Evolutionary conservation across 176 grass and related monocot genomes (phyloP).

Genomic region (Canna indica): DNA sequence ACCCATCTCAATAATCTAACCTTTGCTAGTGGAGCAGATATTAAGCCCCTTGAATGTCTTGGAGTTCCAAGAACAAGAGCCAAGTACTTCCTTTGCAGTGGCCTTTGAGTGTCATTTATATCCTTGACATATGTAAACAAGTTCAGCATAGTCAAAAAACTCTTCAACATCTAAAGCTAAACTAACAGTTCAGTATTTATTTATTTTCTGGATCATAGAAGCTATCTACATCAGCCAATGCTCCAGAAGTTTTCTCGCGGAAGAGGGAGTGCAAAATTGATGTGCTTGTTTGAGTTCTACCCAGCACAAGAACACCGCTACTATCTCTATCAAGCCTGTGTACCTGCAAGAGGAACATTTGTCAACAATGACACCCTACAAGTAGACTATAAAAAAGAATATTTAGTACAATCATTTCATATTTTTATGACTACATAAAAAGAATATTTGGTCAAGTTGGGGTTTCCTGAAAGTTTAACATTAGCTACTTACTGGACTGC

Average conservation of each 20-base stretch:
- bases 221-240: conserved; percentile 61
- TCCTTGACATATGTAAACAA: conserved; percentile 17
- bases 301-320: conserved; percentile 79
- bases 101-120: conserved; percentile 39
- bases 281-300: conserved; percentile 65
- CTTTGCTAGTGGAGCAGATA: conserved; percentile 76
- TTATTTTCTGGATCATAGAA: background rate
- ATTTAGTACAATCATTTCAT: background rate
- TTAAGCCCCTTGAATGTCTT: conserved; percentile 53
- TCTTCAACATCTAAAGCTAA: background rate
- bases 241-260: conserved; percentile 90
- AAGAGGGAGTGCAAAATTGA: conserved; percentile 85
- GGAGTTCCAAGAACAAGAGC: conserved; percentile 79
- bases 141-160: background rate
- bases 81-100: conserved; percentile 92
- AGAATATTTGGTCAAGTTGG: background rate
- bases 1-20: conserved; percentile 26
- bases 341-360: conserved; percentile 30
- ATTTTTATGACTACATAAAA: background rate
- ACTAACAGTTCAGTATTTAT: background rate
- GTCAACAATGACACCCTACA: background rate
- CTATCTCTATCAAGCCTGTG: conserved; percentile 97
- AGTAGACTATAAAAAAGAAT: background rate
- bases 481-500: no score
- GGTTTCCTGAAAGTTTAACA: background rate